Evolutionary conservation across 129 eudicot genomes (phyloP), one percentile per base, ranked within the genome.

Genomic region (Flaveria trinervia): DNA sequence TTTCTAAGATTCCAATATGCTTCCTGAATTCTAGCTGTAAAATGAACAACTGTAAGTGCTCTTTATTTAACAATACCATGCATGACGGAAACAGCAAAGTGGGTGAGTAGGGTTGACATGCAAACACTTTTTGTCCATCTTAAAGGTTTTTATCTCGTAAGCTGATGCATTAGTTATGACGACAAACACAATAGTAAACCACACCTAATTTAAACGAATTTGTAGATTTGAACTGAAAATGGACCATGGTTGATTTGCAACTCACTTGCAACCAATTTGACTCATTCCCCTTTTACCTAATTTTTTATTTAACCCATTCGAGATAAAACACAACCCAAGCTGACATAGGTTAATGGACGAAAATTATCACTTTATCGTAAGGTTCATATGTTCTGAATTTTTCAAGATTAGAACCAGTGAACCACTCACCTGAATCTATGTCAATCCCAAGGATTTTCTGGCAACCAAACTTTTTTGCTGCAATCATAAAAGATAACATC

Each of bases 381-480:
- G 2, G 3, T n/a, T n/a, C 4, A 28, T 28, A 6, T 5, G 20
- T 66, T 66, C 3, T 2, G 0, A 66, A 8, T 12, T 33, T 45
- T 73, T 43, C 44, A 59, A 41, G 55, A 73, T 15, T 25, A 60
- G 7, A 49, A 36, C 69, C 49, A 41, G 83, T 87, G 7, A 49
- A 22, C 69, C 49, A 41, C 84, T 87, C 60, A 91, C 98, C 93
- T 70, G 83, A 80, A 84, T 94, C 99, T 50, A 91, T 94, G 84
- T 94, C 99, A 65, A 94, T 51, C 71, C 97, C 99, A 78, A 89
- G 89, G 74, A 94, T 91, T 84, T 90, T 89, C 76, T 68, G 77
- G 86, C 99, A 94, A 46, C 84, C 54, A 68, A 91, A 94, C 80
- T 89, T 94, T 77, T 86, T 83, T 16, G 99, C 99, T 94, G 93